Percentiles rank a stretch among this genome's conserved stretches.
phyloP scores from a whole-genome alignment of 345 rosid species.

The Populus deltoides region DNA sequence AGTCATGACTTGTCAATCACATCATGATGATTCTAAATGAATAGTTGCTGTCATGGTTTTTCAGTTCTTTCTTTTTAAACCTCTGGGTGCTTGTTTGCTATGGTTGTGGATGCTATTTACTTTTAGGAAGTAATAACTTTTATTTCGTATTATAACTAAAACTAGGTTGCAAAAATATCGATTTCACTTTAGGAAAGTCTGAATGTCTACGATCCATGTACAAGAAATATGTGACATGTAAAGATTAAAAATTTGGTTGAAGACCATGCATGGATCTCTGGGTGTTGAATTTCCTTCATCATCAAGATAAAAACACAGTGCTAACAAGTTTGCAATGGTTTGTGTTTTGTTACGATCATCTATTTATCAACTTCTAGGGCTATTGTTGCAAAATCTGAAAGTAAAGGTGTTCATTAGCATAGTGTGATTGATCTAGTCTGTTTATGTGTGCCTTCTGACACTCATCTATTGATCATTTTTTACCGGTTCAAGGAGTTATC shows the following conservation, averaged over 20 bases:
- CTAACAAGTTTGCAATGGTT: not conserved
- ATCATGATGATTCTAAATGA: not conserved
- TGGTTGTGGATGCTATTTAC: not conserved
- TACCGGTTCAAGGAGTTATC: conserved; percentile 63
- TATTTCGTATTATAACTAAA: not conserved
- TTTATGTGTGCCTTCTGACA: not conserved
- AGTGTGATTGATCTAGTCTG: not conserved
- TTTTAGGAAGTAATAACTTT: not conserved
- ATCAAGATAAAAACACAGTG: not conserved
- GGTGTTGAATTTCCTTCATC: not conserved
- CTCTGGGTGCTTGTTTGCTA: not conserved
- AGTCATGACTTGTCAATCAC: conserved; percentile 1
- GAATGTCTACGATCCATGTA: not conserved
- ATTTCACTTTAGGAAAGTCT: not conserved
- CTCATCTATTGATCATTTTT: not conserved
- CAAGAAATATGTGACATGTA: not conserved
- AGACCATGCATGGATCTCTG: not conserved
- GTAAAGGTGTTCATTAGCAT: not conserved
- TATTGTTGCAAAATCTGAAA: not conserved
- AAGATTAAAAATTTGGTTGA: not conserved
- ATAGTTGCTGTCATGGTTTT: not conserved
- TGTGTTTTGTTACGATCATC: not conserved
- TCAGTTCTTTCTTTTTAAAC: not conserved
- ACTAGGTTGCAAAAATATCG: not conserved
- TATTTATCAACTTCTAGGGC: not conserved